phyloP scores from a whole-genome alignment of 2,329 filamentous ascomycete species.

The Fusarium denticulatum region DNA sequence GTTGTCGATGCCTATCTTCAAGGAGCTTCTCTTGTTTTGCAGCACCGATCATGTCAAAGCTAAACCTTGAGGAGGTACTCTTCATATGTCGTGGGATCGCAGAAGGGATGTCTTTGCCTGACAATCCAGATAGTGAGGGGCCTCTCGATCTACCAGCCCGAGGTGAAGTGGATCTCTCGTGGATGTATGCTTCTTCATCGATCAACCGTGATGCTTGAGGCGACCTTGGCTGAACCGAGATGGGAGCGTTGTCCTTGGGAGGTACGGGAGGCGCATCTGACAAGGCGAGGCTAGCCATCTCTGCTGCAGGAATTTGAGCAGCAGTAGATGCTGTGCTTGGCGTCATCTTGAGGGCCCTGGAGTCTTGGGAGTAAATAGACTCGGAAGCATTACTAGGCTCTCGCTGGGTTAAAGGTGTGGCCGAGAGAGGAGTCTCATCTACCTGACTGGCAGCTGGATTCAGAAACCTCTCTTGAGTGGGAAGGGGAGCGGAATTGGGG shows the following conservation, averaged over 20 bases:
- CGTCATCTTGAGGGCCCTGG: conserved; percentile 40
- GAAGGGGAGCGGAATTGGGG: conserved; percentile 25
- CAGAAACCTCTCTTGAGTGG: conserved; percentile 28
- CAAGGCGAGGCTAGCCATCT: not conserved
- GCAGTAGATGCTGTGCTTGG: conserved; percentile 43
- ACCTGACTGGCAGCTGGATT: not conserved
- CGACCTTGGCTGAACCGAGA: conserved; percentile 37
- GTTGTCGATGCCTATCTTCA: conserved; percentile 77
- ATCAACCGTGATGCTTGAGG: conserved; percentile 38
- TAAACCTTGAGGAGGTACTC: conserved; percentile 82
- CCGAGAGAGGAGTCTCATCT: conserved; percentile 11
- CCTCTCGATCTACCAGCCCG: conserved; percentile 60
- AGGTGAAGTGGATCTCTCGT: conserved; percentile 38
- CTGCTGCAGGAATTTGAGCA: conserved; percentile 18
- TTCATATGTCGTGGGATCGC: conserved; percentile 73
- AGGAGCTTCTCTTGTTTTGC: conserved; percentile 74
- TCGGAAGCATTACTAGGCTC: conserved; percentile 47
- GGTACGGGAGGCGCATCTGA: conserved; percentile 51
- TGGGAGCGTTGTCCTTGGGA: conserved; percentile 49
- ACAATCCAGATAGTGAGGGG: conserved; percentile 61
- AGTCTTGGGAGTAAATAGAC: conserved; percentile 43
- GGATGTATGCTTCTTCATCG: conserved; percentile 29
- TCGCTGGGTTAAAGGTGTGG: conserved; percentile 40
- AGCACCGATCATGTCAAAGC: conserved; percentile 80
- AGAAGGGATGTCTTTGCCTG: conserved; percentile 57